Evolutionary conservation across 2,329 filamentous ascomycete species (phyloP), one percentile per base, ranked within the genome.

Genomic region (Aspergillus pseudonomiae): DNA sequence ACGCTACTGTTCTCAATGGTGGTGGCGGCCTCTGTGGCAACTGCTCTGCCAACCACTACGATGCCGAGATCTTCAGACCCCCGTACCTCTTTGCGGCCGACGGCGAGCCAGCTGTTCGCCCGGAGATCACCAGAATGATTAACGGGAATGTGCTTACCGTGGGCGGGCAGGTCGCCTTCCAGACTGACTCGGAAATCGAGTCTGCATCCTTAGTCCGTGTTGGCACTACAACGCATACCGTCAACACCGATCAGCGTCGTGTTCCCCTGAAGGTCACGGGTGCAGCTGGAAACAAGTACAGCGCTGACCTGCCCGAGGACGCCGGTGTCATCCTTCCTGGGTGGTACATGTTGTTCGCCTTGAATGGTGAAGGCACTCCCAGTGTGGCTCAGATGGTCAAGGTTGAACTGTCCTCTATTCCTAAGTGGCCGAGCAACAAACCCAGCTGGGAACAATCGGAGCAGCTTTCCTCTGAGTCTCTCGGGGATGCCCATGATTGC

Each of bases 241-340:
- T 87, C 55, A 85, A 88, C 67, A 88, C 82, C 0, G 86, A 88
- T 70, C 85, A 88, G 75, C 74, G 86, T n/a, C 80, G 85, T 9
- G 76, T 88, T 56, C 77, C 83, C 12, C 72, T 86, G 26, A 75
- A 70, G 6, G 7, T 39, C 19, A 24, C 41, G 3, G 4, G 4
- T 7, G 5, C 12, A 6, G 11, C 5, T 30, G 9, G 10, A 5
- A 54, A 39, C 19, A 26, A 30, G 16, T 62, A 59, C 11, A 59
- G 12, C 6, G 55, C 39, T 3, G 4, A 32, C 1, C 71, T 86
- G 5, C 84, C 84, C 0, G 65, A 66, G 3, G 85, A 87, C 63
- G 64, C 80, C 0, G 85, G 85, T 4, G 74, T 87, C 26, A 68
- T 81, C 6, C 64, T 86, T 3, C 85, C 85, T 0, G 86, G 85